Evolutionary conservation across 176 grass and related monocot species (phyloP), one percentile per base, ranked within the genome.

Genomic region (Paspalum notatum): DNA sequence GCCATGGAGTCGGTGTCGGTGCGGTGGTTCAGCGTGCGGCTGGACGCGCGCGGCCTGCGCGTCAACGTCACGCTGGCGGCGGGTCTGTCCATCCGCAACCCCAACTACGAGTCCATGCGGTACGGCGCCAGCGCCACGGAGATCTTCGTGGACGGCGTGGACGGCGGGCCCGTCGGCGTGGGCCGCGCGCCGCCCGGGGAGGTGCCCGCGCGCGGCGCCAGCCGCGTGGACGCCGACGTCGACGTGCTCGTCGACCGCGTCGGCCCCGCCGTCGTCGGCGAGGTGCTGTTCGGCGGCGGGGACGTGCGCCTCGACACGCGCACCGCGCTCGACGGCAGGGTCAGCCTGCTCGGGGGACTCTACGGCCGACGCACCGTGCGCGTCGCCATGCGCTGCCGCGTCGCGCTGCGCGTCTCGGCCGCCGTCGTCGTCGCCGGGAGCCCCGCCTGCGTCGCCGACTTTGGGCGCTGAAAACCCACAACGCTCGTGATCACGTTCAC

Each of bases 101-200:
- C 84, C 3, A 91, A 91, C 89, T 80, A 82, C 80, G 83, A 76
- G 48, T 91, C 89, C 17, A 75, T 91, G 80, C 67, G 81, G 12
- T 89, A 91, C 81, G 81, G 63, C 20, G 56, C 64, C 24, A 89
- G 89, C 81, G 42, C 50, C 10, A 94, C 92, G 27, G 77, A 85
- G 49, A 79, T 94, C 22, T 85, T 85, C 86, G 43, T 85, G 16
- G 87, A 67, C 14, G 71, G 74, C 66, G 62, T 73, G 50, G 64
- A 24, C 18, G 64, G 21, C 24, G 55, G 7, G 22, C 43, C 25
- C 72, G 83, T 94, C 5, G 92, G 89, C 16, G 76, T 87, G 0
- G 81, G 80, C 2, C 59, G 67, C 60, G 73, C 82, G 9, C 78
- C 52, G 52, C 53, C 82, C 3, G 90, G 85, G 4, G 54, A 75